Evolutionary conservation across 495 filamentous ascomycete genomes (phyloP), one percentile per base, ranked within the genome.

Genomic region (Penicillium simplicissimum): DNA sequence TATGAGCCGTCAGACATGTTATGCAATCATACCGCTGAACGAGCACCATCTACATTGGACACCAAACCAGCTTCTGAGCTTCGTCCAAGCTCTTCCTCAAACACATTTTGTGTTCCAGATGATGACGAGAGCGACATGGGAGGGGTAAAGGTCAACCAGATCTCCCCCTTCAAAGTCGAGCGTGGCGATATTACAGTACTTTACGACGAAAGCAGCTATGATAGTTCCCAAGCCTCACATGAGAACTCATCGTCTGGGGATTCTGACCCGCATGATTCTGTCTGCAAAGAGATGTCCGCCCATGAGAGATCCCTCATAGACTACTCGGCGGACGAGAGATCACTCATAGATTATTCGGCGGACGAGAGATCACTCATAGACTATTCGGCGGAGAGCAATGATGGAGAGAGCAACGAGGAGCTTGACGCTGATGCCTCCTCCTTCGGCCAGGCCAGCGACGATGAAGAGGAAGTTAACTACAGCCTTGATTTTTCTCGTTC

Each of bases 41-140:
- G 35, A 8, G 36, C 6, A 49, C 21, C 45, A 13, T 28, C 21
- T 14, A 31, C 23, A 14, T 49, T 14, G 1, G 21, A 25, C 14
- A 38, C 11, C 53, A 43, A 33, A 35, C 59, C 51, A 35, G 52
- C 17, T 61, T 49, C 45, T n/a, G 45, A 31, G 23, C 45, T 49
- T 49, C 45, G 45, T 31, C 45, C 28, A 11, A 53, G 31, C 31
- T 35, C 61, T 42, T 67, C 73, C 1, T 73, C 65, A 25, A 81
- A 80, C 54, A 78, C 72, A 8, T 83, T 82, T 52, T 70, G 62
- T 57, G 79, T 81, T 5, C 81, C 81, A 6, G 80, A 82, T 40
- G 76, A 80, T 55, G 78, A 80, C 57, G 78, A 77, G 14, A 72
- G 71, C 54, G 68, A 76, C 37, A 61, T 62, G 35, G 73, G 73